Base-by-base conservation (phyloP, 192 early-diverging fungal species). In the Backusella sp. region DNA sequence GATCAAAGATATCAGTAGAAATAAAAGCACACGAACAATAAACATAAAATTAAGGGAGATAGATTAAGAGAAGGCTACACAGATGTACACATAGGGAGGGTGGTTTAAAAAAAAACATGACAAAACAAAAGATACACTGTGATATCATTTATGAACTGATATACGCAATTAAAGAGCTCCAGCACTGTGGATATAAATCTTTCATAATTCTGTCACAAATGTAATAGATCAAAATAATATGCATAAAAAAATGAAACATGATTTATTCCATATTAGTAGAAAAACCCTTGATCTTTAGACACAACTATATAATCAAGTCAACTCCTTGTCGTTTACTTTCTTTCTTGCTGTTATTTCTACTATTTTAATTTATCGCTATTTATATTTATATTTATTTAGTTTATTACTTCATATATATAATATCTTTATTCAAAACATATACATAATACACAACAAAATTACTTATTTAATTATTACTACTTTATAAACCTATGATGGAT, bases 231-330 rank as follows among this genome's bases (percentile, higher is more conserved):
- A 26, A 62, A 62, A 28, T 2, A 62, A 26, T 12, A 62, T 28
- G 56, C 56, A 62, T 62, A 62, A 62, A 4, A 12, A 62, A 62
- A 62, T 62, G 56, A 62, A 62, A 62, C 56, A 62, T 23, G 56
- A 28, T 62, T 62, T 62, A 62, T 62, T 28, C 56, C 26, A 62
- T 26, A 26, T 62, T 62, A 28, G 56, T 62, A 28, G 56, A 62
- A 62, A 44, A 62, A 62, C 56, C 56, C 56, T 62, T 62, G 56
- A 62, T 62, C 12, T 62, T 62, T 12, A 23, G 56, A 62, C 56
- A 28, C 21, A 62, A 28, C 23, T 62, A 62, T 62, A 62, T 62
- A 62, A 62, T 28, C 56, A 62, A 62, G 56, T 62, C 56, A 62
- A 62, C 56, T 62, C 56, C 56, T 28, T 62, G 56, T 62, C 56